phyloP scores from a whole-genome alignment of 176 grass and related monocot species.

The Tillandsia fasciculata region DNA sequence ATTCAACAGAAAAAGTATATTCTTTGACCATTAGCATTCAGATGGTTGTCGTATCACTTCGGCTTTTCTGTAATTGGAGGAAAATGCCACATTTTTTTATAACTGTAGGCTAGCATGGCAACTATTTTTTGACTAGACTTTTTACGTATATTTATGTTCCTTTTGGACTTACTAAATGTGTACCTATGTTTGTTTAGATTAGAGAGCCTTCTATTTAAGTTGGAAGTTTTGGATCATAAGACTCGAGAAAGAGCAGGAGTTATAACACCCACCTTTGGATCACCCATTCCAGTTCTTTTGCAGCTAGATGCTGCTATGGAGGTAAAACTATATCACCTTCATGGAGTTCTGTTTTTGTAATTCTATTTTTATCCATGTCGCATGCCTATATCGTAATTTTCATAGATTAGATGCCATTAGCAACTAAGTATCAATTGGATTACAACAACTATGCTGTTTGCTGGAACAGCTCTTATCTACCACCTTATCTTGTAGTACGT shows the following conservation, averaged over 20 bases:
- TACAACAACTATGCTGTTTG: too few relatives aligned
- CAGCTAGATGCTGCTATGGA: conserved; percentile 4
- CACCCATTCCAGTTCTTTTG: conserved; percentile 9
- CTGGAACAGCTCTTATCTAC: too few relatives aligned
- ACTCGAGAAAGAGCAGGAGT: conserved; percentile 7
- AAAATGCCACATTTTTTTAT: neutral
- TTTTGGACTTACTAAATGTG: neutral
- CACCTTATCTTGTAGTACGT: too few relatives aligned
- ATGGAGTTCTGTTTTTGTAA: neutral
- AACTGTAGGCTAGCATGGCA: neutral
- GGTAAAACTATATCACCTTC: neutral
- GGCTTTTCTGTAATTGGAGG: too few relatives aligned
- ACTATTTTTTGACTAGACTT: neutral
- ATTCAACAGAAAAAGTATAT: too few relatives aligned
- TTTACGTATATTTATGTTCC: neutral
- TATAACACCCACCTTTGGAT: conserved; percentile 1
- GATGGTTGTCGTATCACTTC: too few relatives aligned
- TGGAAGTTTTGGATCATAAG: conserved; percentile 12
- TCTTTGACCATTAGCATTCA: too few relatives aligned
- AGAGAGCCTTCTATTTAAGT: conserved; percentile 8
- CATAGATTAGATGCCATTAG: too few relatives aligned
- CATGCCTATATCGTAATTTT: neutral
- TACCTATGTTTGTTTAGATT: neutral
- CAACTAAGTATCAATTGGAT: too few relatives aligned
- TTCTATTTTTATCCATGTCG: neutral